Base-by-base conservation (phyloP, 2,329 filamentous ascomycete species). In the Pyricularia sp. region DNA sequence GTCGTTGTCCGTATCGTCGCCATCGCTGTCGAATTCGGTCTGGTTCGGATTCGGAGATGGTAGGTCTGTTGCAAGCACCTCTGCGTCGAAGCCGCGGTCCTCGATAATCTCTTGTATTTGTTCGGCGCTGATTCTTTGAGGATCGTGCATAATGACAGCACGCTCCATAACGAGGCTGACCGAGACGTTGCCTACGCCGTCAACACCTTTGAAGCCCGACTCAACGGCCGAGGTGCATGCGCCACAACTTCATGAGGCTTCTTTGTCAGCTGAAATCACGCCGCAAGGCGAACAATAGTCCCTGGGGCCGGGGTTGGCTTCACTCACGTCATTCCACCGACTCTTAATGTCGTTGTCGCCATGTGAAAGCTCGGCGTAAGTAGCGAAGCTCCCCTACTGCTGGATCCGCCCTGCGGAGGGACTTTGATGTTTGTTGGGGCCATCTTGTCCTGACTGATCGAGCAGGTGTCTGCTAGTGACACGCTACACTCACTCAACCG, bases 161-260 rank as follows among this genome's bases (percentile, higher is more conserved):
- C 94, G 89, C 79, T 97, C 94, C 88, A 97, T 97, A 69, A 97
- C 91, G 74, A 99, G 82, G 77, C 93, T 97, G 74, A 99, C 91
- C 11, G 93, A 96, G 70, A 98, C 93, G 73, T 86, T 93, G 71
- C 91, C 92, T 11, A 95, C 89, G 68, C 95, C 94, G 58, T 90
- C 84, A 5, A 97, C 86, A 72, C 86, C 88, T 75, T 92, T 91
- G 81, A 99, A 97, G 73, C 92, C 95, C 70, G 90, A 88, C 84
- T 98, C 94, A 73, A 99, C 90, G n/a, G 95, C 90, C 64, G 94
- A 96, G 31, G 94, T 97, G 78, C 95, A 99, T 73, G 94, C 91
- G 76, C 94, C 94, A 81, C 95, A 99, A 72, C 86, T 88, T 84
- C 83, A 85, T 31, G 26, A 36, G 25, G 26, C 11, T 36, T 61